These are phyloP conservation scores for Teunomyces funiuensis DNA, from an alignment of 805 yeast species.

Conservation along the genomic window DNA sequence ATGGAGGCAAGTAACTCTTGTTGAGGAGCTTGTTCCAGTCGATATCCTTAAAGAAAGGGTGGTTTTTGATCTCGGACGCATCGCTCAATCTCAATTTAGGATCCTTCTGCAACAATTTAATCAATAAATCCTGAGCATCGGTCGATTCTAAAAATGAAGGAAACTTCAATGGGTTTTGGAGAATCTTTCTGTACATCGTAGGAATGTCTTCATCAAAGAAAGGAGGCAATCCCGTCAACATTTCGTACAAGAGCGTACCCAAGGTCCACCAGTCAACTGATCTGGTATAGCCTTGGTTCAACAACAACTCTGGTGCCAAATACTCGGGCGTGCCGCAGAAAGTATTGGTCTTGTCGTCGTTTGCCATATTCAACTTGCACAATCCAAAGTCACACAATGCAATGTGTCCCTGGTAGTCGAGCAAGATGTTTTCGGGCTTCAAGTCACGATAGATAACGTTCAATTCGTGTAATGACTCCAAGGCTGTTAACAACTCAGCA, in stretches of 20 bases:
- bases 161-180: constrained; percentile 84
- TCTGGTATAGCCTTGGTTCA: constrained; percentile 93
- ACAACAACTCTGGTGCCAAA: constrained; percentile 88
- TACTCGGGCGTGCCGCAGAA: constrained; percentile 99
- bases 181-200: constrained; percentile 89
- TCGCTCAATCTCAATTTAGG: constrained; percentile 80
- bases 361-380: constrained; percentile 92
- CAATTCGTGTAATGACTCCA: constrained; percentile 86
- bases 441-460: constrained; percentile 93
- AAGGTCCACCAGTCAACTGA: constrained; percentile 99
- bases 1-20: constrained; percentile 94
- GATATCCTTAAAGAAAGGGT: constrained; percentile 82
- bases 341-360: constrained; percentile 83
- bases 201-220: constrained; percentile 93
- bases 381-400: constrained; percentile 97
- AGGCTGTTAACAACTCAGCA: constrained; percentile 89
- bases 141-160: constrained; percentile 80
- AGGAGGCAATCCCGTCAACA: constrained; percentile 97
- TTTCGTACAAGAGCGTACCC: constrained; percentile 89
- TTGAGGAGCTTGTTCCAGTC: constrained; percentile 83
- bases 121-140: constrained; percentile 79
- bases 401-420: constrained; percentile 96
- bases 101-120: constrained; percentile 77
- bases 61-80: constrained; percentile 79
- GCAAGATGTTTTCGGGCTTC: constrained; percentile 91